Base-by-base conservation (phyloP, 2,329 filamentous ascomycete species). In the Ceratocystis lukuohia region DNA sequence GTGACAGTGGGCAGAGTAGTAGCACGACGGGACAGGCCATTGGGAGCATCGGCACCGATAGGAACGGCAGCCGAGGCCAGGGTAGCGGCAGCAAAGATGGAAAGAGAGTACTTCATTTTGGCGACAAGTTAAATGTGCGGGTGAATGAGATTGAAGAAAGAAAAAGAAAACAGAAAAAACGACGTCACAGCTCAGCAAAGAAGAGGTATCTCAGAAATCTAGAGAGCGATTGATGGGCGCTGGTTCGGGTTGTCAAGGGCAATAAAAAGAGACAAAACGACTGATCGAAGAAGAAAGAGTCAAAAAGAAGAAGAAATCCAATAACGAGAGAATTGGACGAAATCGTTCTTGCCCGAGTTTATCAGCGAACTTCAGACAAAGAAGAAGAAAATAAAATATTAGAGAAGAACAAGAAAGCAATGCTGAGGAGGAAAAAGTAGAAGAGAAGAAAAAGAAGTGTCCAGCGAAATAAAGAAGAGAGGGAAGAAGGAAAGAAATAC, bases 21-120 rank as follows among this genome's bases (percentile, higher is more conserved):
- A n/a, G 64, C 65, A 65, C 82, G 79, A 74, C 82, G 82, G 6
- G 80, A 79, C 22, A 78, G 74, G 69, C 80, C 74, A 7, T 79
- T 82, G 56, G 73, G 74, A 37, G 82, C 83, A 62, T 83, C 82
- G 10, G 75, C 76, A 65, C 81, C 81, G 28, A 74, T 72, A 37
- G 57, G 33, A 69, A 77, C 80, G 67, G 73, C 74, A 68, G 78
- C 71, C 71, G 78, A 77, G 70, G 79, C 78, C 70, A 84, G 74
- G 71, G 76, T 78, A 68, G 80, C 77, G 64, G 80, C 73, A 68
- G 84, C 69, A 70, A 76, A 70, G 68, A 76, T 64, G 59, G 64
- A 53, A 53, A 64, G 61, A 46, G 61, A 62, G 65, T 64, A 33
- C 66, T 67, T 67, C 66, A 67, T 67, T 61, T 59, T 69, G 66